Percentiles rank a stretch among this genome's conserved stretches.
phyloP scores from a whole-genome alignment of 805 yeast species.

The Ogataea neopini region DNA sequence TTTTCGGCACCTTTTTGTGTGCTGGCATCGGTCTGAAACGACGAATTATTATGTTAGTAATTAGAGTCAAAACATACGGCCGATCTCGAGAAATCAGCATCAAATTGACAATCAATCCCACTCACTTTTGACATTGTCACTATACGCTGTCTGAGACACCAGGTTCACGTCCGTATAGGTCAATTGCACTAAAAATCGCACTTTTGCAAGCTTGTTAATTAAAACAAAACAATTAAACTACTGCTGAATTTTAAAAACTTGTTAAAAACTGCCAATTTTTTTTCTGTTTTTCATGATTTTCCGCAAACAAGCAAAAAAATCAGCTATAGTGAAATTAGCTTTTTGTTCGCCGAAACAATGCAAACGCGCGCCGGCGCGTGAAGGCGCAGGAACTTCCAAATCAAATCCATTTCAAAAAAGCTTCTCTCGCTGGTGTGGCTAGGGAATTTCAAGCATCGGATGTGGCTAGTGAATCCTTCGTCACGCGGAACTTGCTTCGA shows the following conservation, averaged over 20 bases:
- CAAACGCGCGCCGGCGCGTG: not conserved
- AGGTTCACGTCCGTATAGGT: not conserved
- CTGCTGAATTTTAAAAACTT: not conserved
- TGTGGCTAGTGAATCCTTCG: not conserved
- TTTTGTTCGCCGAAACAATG: slow-evolving; percentile 6
- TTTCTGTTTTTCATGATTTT: not conserved
- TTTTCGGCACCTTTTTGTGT: slow-evolving; percentile 6
- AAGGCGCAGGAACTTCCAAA: slow-evolving; percentile 1
- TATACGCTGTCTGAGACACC: not conserved
- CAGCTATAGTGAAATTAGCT: slow-evolving; percentile 1
- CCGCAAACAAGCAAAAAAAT: not conserved
- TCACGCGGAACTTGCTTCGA: not conserved
- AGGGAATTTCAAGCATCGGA: not conserved
- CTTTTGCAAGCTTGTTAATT: not conserved
- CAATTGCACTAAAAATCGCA: slow-evolving; percentile 1
- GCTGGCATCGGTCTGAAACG: not conserved
- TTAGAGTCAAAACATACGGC: not conserved
- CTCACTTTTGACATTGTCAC: slow-evolving; percentile 1
- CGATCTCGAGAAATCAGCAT: not conserved
- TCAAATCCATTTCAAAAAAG: not conserved
- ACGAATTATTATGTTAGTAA: not conserved
- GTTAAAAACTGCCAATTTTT: not conserved
- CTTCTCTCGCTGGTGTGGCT: not conserved
- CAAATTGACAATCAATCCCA: not conserved
- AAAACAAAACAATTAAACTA: slow-evolving; percentile 1